Percentiles rank a stretch among this genome's conserved stretches.
Evolutionary conservation across 2,329 filamentous ascomycete species (phyloP).

Genomic region (Colletotrichum lini): DNA sequence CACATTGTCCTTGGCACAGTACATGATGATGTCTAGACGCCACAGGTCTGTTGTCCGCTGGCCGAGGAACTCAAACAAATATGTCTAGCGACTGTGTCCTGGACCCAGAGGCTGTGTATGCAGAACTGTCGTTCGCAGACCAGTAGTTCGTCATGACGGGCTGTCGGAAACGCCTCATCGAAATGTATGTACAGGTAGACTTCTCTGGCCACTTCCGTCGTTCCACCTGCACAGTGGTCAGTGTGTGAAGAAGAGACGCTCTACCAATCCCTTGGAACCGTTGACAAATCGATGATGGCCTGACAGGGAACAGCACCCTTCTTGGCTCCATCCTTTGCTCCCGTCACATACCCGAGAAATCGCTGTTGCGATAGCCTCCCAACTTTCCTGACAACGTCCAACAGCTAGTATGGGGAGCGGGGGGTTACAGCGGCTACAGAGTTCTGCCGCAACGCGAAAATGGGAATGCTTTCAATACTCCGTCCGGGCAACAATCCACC

Average conservation of each 20-base stretch:
- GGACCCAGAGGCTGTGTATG: not conserved
- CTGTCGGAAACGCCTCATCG: constrained; percentile 28
- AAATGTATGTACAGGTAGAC: constrained; percentile 33
- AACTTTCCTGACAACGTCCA: not conserved
- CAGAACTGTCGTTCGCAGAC: constrained; percentile 1
- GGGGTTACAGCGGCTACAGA: not conserved
- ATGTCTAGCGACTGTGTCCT: not conserved
- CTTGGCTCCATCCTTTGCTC: not conserved
- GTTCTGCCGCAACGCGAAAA: not conserved
- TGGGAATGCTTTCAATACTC: not conserved
- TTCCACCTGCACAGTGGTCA: constrained; percentile 40
- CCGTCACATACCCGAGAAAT: not conserved
- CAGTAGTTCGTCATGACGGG: constrained; percentile 13
- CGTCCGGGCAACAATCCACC: constrained; percentile 5
- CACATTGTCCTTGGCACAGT: not conserved
- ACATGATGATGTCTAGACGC: not conserved
- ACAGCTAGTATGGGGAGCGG: not conserved
- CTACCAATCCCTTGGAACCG: constrained; percentile 35
- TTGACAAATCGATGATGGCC: constrained; percentile 9
- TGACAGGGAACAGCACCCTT: constrained; percentile 14
- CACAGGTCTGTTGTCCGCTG: not conserved
- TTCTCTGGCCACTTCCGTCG: constrained; percentile 40
- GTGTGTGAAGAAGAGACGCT: constrained; percentile 19
- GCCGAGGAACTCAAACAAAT: not conserved
- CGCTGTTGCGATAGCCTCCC: constrained; percentile 7